phyloP scores from a whole-genome alignment of 345 rosid species.

The Pugionium cornutum region DNA sequence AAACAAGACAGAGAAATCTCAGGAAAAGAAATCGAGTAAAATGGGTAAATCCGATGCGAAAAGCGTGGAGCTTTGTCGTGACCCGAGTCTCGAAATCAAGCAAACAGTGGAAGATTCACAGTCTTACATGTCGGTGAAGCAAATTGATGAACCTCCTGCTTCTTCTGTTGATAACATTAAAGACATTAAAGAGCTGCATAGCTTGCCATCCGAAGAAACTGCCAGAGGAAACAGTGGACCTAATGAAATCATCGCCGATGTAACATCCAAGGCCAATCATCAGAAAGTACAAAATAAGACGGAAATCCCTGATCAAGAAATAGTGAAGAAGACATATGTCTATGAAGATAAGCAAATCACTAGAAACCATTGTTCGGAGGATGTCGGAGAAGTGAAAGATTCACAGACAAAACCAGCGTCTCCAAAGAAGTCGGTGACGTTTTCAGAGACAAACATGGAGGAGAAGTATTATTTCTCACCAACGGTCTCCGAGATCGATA shows the following conservation, averaged over 20 bases:
- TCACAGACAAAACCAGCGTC: conserved; percentile 40
- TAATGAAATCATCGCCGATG: conserved; percentile 26
- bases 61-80: conserved; percentile 34
- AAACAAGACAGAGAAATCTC: conserved; percentile 42
- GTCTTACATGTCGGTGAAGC: conserved; percentile 28
- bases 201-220: conserved; percentile 45
- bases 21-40: conserved; percentile 46
- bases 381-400: conserved; percentile 36
- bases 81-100: conserved; percentile 46
- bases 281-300: conserved; percentile 32
- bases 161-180: conserved; percentile 48
- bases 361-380: conserved; percentile 22
- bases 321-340: conserved; percentile 33
- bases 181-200: conserved; percentile 63
- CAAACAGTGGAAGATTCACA: conserved; percentile 41
- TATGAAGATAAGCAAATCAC: conserved; percentile 41
- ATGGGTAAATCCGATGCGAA: conserved; percentile 15
- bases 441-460: conserved; percentile 43
- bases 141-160: conserved; percentile 38
- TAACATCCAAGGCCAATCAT: conserved; percentile 13
- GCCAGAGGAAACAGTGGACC: conserved; percentile 32
- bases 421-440: conserved; percentile 40
- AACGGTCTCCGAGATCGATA: conserved; percentile 55
- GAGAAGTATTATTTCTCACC: conserved; percentile 42
- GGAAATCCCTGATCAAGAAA: conserved; percentile 36